Evolutionary conservation across 2,329 filamentous ascomycete species (phyloP).

Genomic region (Cladosporium halotolerans): DNA sequence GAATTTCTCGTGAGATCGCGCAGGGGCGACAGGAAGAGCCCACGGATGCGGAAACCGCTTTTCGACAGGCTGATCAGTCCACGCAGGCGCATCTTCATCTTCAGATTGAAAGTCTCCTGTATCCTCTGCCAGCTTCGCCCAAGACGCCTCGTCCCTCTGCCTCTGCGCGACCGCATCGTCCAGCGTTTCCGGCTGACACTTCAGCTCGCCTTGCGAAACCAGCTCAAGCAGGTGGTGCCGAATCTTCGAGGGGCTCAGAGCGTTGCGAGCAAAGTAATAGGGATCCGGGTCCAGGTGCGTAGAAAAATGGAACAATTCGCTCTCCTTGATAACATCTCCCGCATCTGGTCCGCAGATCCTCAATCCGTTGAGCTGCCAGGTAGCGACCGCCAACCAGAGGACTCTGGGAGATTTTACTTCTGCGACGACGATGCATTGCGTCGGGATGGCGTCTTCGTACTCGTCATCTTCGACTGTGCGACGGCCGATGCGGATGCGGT

Average conservation of each 20-base stretch:
- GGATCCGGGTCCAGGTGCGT: constrained; percentile 9
- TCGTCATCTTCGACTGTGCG: constrained; percentile 3
- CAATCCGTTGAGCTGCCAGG: constrained; percentile 9
- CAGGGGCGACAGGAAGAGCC: constrained; percentile 1
- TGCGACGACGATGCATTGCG: constrained; percentile 6
- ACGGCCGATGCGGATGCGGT: constrained; percentile 6
- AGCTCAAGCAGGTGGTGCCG: background rate
- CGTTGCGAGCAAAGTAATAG: background rate
- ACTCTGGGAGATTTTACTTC: background rate
- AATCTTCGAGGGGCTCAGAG: background rate
- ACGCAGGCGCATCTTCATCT: background rate
- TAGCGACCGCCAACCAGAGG: background rate
- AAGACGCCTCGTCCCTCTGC: background rate
- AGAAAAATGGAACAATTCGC: background rate
- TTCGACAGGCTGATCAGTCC: background rate
- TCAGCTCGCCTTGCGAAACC: background rate
- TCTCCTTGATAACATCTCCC: constrained; percentile 1
- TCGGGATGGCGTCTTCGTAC: background rate
- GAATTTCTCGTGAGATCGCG: background rate
- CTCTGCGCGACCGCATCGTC: constrained; percentile 3
- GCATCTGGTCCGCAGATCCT: background rate
- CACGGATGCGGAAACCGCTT: constrained; percentile 6
- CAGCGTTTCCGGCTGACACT: background rate
- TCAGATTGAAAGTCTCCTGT: background rate
- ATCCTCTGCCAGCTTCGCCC: background rate